Base-by-base conservation (phyloP, 805 yeast genomes). In the Sugiyamaella smithiae region DNA sequence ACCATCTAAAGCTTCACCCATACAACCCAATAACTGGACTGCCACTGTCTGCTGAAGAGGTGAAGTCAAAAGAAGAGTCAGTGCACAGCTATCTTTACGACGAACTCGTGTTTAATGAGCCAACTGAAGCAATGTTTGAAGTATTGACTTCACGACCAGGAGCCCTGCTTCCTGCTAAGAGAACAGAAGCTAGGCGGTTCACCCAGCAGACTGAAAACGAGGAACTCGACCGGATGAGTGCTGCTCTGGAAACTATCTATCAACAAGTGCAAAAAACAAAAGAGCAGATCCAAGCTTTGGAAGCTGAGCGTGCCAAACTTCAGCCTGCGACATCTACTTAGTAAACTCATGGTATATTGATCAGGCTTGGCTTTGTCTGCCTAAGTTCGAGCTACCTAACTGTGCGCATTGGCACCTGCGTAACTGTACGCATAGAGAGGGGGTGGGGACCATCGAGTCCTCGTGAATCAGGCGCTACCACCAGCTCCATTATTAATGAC, bases 81-180 rank as follows among this genome's bases (percentile, higher is more conserved):
- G 85, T 85, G 2, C 77, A 81, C 53, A 76, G 85, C 41, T 67
- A 80, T 1, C 68, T 83, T 35, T 93, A 85, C 60, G 99, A 93
- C 62, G 99, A 93, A 63, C 70, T 93, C 16, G 96, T 93, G 1
- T 93, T 93, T 63, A 88, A 85, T 64, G 99, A 93, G 66, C 99
- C 99, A 2, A 89, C 97, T 5, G 98, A 93, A 58, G 77, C 77
- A 17, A 79, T 89, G 67, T 91, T 93, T 68, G 88, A 84, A 56
- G 70, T 82, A 3, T 73, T 91, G 60, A 86, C 96, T 4, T 57
- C 67, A 12, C 46, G 61, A 7, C 68, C 69, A 5, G 73, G 72
- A 4, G 70, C 70, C 2, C 54, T 66, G 26, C 52, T 69, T 5
- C 67, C 67, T 1, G 59, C 64, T 22, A 57, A 65, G 29, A 50